Evolutionary conservation across 129 eudicot genomes (phyloP), one percentile per base, ranked within the genome.

Genomic region (Sambucus nigra): DNA sequence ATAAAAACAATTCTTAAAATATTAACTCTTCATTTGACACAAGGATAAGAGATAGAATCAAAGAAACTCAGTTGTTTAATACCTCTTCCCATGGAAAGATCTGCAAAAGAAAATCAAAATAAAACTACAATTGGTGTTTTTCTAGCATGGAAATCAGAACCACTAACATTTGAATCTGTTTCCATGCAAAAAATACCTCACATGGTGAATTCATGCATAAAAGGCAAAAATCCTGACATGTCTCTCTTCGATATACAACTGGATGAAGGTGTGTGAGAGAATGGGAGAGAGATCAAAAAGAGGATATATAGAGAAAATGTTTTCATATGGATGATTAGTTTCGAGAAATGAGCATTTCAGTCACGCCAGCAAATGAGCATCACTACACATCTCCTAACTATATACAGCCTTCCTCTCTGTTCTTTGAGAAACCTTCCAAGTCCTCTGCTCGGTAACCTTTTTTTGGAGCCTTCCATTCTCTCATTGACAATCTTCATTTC

Each of bases 391-490:
- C 79, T 82, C 48, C 73, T 70, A 45, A 82, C 57, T 1, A 82
- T 82, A 74, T 82, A 82, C 14, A 82, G 73, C 61, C 82, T 82
- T 31, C 81, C 77, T 68, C 92, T 77, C 42, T 82, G 92, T 56
- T 82, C 76, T 57, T 78, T 77, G 0, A 82, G 65, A 65, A 70
- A 77, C 69, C 78, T 82, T 51, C 85, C 79, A 11, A 82, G 51
- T 49, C 56, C 69, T 60, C 73, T 69, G 64, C 66, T 69, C 40
- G 74, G 66, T 55, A 71, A 47, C 17, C 76, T 68, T 48, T 76
- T 68, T 59, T 80, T 61, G 12, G 73, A 54, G 15, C 59, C 71
- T 42, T 33, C 53, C 55, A 25, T 53, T 31, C 19, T 41, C 33
- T 25, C 25, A 24, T 23, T 63, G 14, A 63, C 63, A 77, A 75